Percentiles rank a stretch among this genome's conserved stretches.
Evolutionary conservation across 345 rosid species (phyloP).

Genomic region (rapeseed (Brassica napus)): DNA sequence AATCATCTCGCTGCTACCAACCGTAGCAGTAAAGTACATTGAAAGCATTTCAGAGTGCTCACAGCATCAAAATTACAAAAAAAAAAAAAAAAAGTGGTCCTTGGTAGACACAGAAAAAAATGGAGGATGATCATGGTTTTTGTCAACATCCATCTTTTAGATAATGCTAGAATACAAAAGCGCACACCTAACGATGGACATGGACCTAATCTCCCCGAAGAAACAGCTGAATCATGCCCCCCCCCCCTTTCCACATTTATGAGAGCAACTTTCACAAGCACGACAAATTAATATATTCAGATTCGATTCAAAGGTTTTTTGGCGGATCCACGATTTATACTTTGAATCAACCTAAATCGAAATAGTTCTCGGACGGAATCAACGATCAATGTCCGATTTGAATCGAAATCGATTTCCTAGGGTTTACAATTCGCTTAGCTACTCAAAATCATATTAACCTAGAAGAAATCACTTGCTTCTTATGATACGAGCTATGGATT

Average conservation of each 20-base stretch:
- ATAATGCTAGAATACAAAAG: slow-evolving; percentile 14
- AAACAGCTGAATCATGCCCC: slow-evolving; percentile 29
- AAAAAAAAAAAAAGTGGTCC: slow-evolving; percentile 23
- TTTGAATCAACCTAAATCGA: background rate
- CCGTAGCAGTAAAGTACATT: too few species aligned
- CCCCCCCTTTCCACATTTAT: slow-evolving; percentile 25
- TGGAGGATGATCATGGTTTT: slow-evolving; percentile 21
- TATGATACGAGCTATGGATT: background rate
- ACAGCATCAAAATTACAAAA: background rate
- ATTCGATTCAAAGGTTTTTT: slow-evolving; percentile 14
- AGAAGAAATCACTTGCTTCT: background rate
- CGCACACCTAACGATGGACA: slow-evolving; percentile 17
- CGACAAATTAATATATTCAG: slow-evolving; percentile 22
- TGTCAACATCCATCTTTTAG: background rate
- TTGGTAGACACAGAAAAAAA: slow-evolving; percentile 23
- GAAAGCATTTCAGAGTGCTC: slow-evolving; percentile 4
- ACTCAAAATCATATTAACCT: background rate
- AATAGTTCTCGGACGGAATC: background rate
- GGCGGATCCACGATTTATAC: slow-evolving; percentile 9
- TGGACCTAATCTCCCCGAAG: slow-evolving; percentile 29
- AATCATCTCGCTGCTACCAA: background rate
- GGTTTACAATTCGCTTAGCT: background rate
- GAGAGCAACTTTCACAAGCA: slow-evolving; percentile 9
- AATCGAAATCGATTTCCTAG: slow-evolving; percentile 21
- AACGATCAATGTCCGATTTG: slow-evolving; percentile 1